Evolutionary conservation across 2,329 filamentous ascomycete genomes (phyloP), one percentile per base, ranked within the genome.

Genomic region (Fusarium ambrosium): DNA sequence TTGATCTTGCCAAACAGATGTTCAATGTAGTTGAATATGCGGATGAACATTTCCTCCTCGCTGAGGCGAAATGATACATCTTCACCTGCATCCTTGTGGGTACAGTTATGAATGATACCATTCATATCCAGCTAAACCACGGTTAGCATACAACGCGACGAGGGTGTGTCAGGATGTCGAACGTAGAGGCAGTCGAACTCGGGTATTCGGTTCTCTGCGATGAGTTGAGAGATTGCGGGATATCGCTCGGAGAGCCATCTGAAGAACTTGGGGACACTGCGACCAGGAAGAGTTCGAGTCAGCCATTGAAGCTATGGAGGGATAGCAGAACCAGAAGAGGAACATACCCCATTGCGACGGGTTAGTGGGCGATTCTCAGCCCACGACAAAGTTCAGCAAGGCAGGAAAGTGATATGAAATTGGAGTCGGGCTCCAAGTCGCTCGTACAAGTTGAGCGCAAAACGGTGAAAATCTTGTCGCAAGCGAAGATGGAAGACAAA

Each of bases 11-110:
- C 95, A 84, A 97, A 99, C 63, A 99, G 85, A 86, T 99, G 97
- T 84, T 99, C 97, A 77, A 99, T 99, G 84, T 99, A 99, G 85
- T 98, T 98, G 90, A 99, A 99, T 80, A 99, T 99, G 68, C 95
- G 94, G 78, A 99, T 98, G 82, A 99, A 99, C 97, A 99, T 99
- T 84, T 98, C 94, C 83, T 99, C 96, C 83, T 99, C 97, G 67
- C 93, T 96, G 85, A 98, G 92, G 65, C 97, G 95, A 80, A 97
- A 97, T 2, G 94, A 95, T 5, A 95, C 92, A 81, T 96, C 95
- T 81, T 97, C 95, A 64, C 85, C 85, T 27, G 94, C 93, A 85
- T 99, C 96, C 81, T 97, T 98, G 86, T 99, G 97, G 66, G 97
- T 99, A 84, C 97, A 99, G 84, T 99, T 99, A 85, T 99, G 96